Evolutionary conservation across 192 early-diverging fungal species (phyloP).

Genomic region (Neocallimastix lanati): DNA sequence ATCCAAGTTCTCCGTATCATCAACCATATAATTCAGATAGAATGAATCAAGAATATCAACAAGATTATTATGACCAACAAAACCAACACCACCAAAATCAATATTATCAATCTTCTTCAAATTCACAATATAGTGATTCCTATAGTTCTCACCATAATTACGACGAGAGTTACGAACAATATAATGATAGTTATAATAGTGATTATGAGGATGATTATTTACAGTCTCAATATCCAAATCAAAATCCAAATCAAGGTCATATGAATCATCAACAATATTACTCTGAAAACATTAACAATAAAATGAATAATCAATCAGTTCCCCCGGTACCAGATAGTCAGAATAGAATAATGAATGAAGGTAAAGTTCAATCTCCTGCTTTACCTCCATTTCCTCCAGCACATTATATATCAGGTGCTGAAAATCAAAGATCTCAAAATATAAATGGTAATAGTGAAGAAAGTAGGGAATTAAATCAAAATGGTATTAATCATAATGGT

Average conservation of each 20-base stretch:
- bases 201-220: background rate
- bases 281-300: background rate
- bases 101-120: background rate
- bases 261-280: background rate
- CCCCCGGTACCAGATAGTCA: background rate
- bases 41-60: no score
- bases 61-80: background rate
- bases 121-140: background rate
- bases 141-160: background rate
- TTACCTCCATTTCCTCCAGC: background rate
- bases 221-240: background rate
- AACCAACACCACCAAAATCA: no score
- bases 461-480: background rate
- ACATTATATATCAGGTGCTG: no score
- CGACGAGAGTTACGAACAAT: background rate
- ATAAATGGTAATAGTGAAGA: no score
- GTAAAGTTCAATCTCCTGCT: background rate
- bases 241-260: background rate
- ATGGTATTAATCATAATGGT: no score
- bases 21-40: no score
- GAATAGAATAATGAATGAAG: background rate
- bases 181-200: background rate
- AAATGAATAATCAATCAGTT: background rate
- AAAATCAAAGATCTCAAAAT: no score
- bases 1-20: no score